phyloP scores from a whole-genome alignment of 768 basidiomycete genomes.

The Scleroderma bovista region DNA sequence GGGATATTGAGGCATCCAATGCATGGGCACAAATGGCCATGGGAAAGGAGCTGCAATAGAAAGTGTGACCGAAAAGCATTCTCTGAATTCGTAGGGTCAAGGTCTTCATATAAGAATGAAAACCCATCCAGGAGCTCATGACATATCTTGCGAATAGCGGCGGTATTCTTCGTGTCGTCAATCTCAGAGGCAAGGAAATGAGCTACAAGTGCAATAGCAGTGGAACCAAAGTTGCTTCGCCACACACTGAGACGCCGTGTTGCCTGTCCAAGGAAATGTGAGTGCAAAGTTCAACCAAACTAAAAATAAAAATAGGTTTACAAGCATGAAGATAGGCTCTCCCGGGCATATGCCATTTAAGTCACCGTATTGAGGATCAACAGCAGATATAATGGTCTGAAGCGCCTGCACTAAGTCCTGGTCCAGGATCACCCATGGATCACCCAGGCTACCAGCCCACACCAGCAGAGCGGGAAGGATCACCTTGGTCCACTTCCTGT shows the following conservation, averaged over 20 bases:
- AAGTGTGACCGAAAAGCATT: background rate
- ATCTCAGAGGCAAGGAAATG: background rate
- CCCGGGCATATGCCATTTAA: background rate
- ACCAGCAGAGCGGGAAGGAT: too few species aligned
- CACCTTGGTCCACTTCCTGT: background rate
- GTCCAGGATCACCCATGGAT: background rate
- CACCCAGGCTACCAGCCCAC: too few species aligned
- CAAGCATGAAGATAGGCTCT: background rate
- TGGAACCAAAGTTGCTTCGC: conserved; percentile 1
- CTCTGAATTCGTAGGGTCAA: background rate
- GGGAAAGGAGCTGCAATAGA: conserved; percentile 1
- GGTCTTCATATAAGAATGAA: conserved; percentile 2
- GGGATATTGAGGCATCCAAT: background rate
- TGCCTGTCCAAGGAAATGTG: background rate
- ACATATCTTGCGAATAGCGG: background rate
- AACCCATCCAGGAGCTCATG: background rate
- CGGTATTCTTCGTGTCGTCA: background rate
- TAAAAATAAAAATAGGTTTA: background rate
- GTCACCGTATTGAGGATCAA: background rate
- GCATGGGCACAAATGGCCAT: background rate
- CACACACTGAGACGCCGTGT: conserved; percentile 1
- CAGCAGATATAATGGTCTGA: background rate
- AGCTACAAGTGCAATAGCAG: conserved; percentile 1
- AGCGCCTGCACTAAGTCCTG: background rate
- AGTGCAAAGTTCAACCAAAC: background rate